Base-by-base conservation (phyloP, 2,329 filamentous ascomycete genomes). In the Mariannaea elegans region DNA sequence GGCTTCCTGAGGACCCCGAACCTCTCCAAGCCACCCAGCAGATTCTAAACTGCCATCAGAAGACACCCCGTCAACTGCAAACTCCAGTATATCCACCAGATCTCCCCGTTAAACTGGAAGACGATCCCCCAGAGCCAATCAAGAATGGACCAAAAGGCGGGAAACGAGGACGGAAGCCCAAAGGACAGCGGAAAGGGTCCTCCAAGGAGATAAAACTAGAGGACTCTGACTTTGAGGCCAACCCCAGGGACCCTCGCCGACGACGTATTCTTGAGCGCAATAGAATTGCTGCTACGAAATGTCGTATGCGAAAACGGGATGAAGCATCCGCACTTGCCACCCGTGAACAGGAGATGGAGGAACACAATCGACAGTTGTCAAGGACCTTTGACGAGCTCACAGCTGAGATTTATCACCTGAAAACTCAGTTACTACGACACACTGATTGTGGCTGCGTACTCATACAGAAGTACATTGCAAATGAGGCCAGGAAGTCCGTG, bases 251-350 rank as follows among this genome's bases (percentile, higher is more conserved):
- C 9, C 66, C 67, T 10, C 63, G 65, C 12, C 66, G 69, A 13
- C 61, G 66, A 39, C 70, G 65, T 10, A 69, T 72, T 29, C 64
- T 75, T 19, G 72, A 74, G 57, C 72, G 72, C 9, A 74, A 75
- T 50, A 65, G 72, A 49, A 66, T 73, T 19, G 72, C 72, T 8
- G 72, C 72, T 18, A 75, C 70, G 10, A 73, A 73, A 47, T 75
- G 72, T 47, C 72, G 72, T n/a, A 52, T 67, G 12, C 61, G 72
- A 6, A 74, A 74, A 59, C 67, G 72, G 16, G 70, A 72, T 47
- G 69, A 74, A 52, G 69, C 71, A 23, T 72, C 68, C 2, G 70
- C 70, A 14, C 70, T 74, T 34, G 70, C 69, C 21, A 63, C 65
- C 12, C 62, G 64, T 19, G 72, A 73, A 48, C 68, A 72, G 39